Base-by-base conservation (phyloP, 2,329 filamentous ascomycete species). In the Colletotrichum karsti region DNA sequence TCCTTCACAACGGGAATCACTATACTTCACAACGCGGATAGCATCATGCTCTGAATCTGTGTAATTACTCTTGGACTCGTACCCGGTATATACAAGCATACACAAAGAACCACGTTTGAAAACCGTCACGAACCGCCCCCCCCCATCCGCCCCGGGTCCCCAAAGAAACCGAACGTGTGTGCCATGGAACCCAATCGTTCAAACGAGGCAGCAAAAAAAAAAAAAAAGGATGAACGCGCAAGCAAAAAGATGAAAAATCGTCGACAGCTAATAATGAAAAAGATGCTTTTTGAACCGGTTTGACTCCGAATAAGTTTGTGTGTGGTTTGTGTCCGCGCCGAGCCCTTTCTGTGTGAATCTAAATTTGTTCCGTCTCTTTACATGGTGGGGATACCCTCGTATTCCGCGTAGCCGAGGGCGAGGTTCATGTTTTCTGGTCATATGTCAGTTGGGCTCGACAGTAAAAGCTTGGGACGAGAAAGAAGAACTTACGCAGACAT, bases 341-440 rank as follows among this genome's bases (percentile, higher is more conserved):
- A 67, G 63, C 62, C 42, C n/a, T n/a, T 61, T 35, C 12, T 60
- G 54, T 35, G 15, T 60, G 48, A 67, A 58, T 66, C 61, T 67
- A 69, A 41, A 35, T 50, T 41, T 26, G 54, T 46, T 35, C 62
- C 35, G 50, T 35, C 22, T 65, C 26, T 46, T 74, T 79, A 84
- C 79, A 84, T 82, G 55, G 77, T 76, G 18, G 93, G 93, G 72
- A 97, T 97, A 42, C 94, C 94, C 77, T 97, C 92, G 76, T 94
- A 97, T 82, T 97, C 94, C 50, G 89, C 90, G 77, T 95, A 97
- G 50, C 94, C 94, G 10, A 97, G 87, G n/a, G 93, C 92, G 66
- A 97, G 85, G 81, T 97, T 97, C 93, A 97, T 96, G 81, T 97
- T 97, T 85, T 97, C 91, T 92, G 77, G 22, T 18, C 5, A 20